Evolutionary conservation across 139 green algal genomes (phyloP), one percentile per base, ranked within the genome.

Genomic region (Chlamydomonas sp.): DNA sequence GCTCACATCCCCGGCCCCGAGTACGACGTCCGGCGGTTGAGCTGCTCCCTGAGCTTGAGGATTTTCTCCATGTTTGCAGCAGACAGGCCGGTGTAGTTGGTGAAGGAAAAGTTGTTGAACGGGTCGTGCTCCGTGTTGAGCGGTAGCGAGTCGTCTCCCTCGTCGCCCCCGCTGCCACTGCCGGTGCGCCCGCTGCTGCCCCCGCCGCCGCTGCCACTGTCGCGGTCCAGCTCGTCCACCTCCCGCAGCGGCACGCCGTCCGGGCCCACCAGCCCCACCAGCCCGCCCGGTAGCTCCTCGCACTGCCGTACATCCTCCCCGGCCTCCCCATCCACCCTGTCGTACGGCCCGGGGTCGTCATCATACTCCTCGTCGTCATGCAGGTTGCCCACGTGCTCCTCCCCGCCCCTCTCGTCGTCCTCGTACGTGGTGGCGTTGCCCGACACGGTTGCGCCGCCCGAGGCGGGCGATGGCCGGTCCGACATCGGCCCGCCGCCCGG

Each of bases 1-100:
- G 31, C 31, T n/a, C 12, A 8, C 12, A 57, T 79, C 20, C 14
- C 73, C 2, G 83, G 71, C 2, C 84, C 84, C 17, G 84, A 83
- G 63, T 88, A 83, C 57, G 75, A 83, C 7, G 63, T 77, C 12
- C 85, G 78, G 57, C 78, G 67, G 78, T 83, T 83, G 85, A 85
- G 90, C 57, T 76, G 59, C 62, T 92, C 89, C 6, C 89, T 84
- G 68, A 92, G 76, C 68, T 85, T 85, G n/a, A 83, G 80, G 64
- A 92, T 84, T 80, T 92, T 92, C 74, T 92, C 89, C 89, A 92
- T 88, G 61, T 92, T 92, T 58, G 89, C 83, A 17, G 81, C 79
- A 8, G 73, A 88, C 61, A 92, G 80, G 49, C 84, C 88, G 5
- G 78, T 77, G 79, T 90, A 92, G 80, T 92, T 92, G 78, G 89